Conservation (phyloP, 2,329 filamentous ascomycete species). For the Alternaria brassicae region DNA sequence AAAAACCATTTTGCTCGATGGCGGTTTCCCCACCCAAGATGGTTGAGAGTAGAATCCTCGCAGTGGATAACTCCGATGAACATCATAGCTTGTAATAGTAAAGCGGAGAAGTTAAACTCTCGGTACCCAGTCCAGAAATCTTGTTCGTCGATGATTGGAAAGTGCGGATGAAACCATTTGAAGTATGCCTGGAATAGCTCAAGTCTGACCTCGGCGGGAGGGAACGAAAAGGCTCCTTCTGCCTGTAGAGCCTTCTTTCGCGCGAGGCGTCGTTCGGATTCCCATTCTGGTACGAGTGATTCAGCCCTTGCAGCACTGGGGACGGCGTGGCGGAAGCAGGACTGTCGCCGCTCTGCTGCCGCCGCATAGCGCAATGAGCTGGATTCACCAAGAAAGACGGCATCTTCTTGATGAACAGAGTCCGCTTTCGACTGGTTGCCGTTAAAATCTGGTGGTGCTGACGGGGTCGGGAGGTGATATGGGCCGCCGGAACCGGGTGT, state of each 20-base stretch:
- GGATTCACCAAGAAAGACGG: conserved; percentile 56
- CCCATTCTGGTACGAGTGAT: conserved; percentile 50
- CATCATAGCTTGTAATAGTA: conserved; percentile 62
- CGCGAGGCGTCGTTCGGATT: conserved; percentile 40
- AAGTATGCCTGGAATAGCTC: conserved; percentile 62
- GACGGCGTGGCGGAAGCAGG: conserved; percentile 39
- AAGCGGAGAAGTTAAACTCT: conserved; percentile 55
- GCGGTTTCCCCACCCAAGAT: conserved; percentile 58
- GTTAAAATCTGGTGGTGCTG: conserved; percentile 17
- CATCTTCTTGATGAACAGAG: conserved; percentile 33
- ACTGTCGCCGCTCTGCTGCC: conserved; percentile 36
- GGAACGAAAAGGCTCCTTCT: conserved; percentile 57
- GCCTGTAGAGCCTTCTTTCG: conserved; percentile 49
- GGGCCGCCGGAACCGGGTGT: conserved; percentile 13
- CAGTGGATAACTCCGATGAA: conserved; percentile 64
- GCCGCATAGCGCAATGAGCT: conserved; percentile 59
- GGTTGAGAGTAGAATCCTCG: conserved; percentile 54
- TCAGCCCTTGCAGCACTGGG: conserved; percentile 46
- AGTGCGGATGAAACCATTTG: conserved; percentile 64
- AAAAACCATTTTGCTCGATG: conserved; percentile 60
- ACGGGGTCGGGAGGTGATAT: conserved; percentile 24
- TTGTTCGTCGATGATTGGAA: conserved; percentile 60
- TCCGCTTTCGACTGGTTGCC: conserved; percentile 22
- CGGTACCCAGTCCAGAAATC: conserved; percentile 53
- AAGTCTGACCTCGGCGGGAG: conserved; percentile 53